A percentile compares a stretch with the other conserved stretches of the same genome.
Conservation (phyloP, 495 filamentous ascomycete species). For the Neurospora sp. region DNA sequence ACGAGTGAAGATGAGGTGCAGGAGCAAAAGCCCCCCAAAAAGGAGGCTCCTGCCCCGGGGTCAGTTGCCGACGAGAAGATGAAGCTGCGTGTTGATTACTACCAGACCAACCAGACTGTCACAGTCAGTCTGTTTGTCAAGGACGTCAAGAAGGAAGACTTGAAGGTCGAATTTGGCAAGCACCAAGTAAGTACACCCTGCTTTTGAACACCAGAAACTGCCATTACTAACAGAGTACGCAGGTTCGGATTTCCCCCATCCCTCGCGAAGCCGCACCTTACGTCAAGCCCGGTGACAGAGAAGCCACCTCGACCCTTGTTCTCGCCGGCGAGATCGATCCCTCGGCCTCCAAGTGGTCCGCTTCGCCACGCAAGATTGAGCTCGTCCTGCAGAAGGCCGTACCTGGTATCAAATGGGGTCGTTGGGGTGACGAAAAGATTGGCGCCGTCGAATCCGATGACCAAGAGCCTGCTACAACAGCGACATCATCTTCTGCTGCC, state of each 20-base stretch:
- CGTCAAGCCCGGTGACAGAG: conserved; percentile 16
- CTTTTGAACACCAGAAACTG: background rate
- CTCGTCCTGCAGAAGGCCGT: conserved; percentile 58
- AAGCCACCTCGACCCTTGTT: conserved; percentile 48
- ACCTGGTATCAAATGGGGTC: conserved; percentile 64
- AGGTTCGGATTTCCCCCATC: conserved; percentile 18
- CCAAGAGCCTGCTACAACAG: background rate
- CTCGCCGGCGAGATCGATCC: conserved; percentile 59
- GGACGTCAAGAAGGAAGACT: conserved; percentile 22
- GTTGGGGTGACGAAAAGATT: conserved; percentile 26
- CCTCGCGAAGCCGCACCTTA: conserved; percentile 17
- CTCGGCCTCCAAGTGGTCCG: conserved; percentile 44
- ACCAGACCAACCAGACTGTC: conserved; percentile 27
- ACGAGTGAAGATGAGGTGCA: conserved; percentile 10
- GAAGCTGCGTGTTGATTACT: conserved; percentile 26
- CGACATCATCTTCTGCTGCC: background rate
- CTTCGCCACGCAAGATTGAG: conserved; percentile 79
- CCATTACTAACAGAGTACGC: background rate
- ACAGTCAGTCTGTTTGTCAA: conserved; percentile 30
- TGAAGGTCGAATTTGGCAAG: conserved; percentile 18
- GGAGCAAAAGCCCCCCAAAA: conserved; percentile 12
- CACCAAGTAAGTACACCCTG: conserved; percentile 14
- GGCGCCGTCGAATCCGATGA: background rate
- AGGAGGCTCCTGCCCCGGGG: conserved; percentile 3
- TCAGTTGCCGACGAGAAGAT: conserved; percentile 20